These are phyloP conservation scores for Naganishia antarctica DNA, from an alignment of 768 basidiomycete genomes.

Conservation along the genomic window DNA sequence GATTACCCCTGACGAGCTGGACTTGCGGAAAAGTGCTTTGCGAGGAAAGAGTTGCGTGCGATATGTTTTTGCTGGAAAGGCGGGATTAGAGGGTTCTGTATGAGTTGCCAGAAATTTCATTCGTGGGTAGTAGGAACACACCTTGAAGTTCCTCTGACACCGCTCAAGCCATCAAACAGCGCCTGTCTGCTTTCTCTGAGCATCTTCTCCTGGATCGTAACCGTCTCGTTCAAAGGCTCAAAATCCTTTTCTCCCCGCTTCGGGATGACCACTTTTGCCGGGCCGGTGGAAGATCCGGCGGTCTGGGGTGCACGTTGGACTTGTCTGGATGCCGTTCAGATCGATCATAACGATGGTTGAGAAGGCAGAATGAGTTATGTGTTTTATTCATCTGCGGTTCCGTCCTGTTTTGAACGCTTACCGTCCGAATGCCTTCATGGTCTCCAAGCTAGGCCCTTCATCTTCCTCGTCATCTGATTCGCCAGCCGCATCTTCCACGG, in stretches of 20 bases:
- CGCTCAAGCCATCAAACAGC: conserved; percentile 76
- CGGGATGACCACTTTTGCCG: conserved; percentile 61
- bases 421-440: conserved; percentile 42
- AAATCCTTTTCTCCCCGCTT: conserved; percentile 97
- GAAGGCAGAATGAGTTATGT: neutral
- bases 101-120: too few relatives aligned
- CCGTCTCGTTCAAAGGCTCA: conserved; percentile 63
- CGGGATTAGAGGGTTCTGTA: neutral
- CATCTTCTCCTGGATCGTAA: conserved; percentile 64
- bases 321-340: conserved; percentile 36
- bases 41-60: conserved; percentile 42
- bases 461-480: conserved; percentile 40
- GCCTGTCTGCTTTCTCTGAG: conserved; percentile 74
- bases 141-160: conserved; percentile 72
- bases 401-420: conserved; percentile 22
- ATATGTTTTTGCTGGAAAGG: conserved; percentile 45
- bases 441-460: conserved; percentile 38
- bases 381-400: neutral
- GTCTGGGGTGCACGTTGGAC: conserved; percentile 36
- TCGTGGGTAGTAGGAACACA: conserved; percentile 50
- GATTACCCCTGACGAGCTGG: conserved; percentile 62
- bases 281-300: neutral
- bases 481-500: conserved; percentile 11
- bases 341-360: neutral
- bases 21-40: conserved; percentile 37